Conservation (phyloP, 2,329 filamentous ascomycete genomes). For the Nothopassalora personata region DNA sequence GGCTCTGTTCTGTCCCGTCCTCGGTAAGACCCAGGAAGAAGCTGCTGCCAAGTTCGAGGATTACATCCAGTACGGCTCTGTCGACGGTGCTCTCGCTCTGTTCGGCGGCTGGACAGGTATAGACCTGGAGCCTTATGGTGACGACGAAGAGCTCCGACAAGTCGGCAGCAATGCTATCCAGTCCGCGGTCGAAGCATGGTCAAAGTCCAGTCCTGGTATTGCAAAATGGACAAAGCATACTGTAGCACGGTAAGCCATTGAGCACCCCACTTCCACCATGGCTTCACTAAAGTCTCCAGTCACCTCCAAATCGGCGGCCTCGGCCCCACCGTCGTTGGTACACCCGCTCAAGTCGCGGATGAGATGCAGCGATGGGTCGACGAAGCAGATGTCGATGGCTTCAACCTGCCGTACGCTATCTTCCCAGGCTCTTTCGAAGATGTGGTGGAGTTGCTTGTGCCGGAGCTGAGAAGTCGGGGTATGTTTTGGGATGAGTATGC, state of each 20-base stretch:
- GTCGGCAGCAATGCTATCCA: constrained; percentile 55
- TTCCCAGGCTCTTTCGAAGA: constrained; percentile 11
- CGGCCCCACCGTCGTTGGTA: constrained; percentile 60
- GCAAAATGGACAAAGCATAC: constrained; percentile 65
- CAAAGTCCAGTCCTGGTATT: constrained; percentile 51
- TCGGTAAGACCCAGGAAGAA: constrained; percentile 60
- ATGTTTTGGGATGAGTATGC: constrained; percentile 51
- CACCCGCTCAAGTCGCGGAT: constrained; percentile 58
- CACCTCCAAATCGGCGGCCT: constrained; percentile 62
- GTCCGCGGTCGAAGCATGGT: constrained; percentile 50
- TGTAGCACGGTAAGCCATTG: constrained; percentile 46
- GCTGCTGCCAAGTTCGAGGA: constrained; percentile 58
- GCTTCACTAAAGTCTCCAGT: background rate
- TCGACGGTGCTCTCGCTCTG: constrained; percentile 61
- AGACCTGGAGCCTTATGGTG: constrained; percentile 53
- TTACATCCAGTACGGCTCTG: constrained; percentile 54
- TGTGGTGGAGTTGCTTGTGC: constrained; percentile 59
- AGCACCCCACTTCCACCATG: background rate
- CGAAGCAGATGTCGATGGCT: constrained; percentile 66
- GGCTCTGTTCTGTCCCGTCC: constrained; percentile 58
- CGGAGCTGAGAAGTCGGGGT: constrained; percentile 55
- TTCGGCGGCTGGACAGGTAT: constrained; percentile 70
- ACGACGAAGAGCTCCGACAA: constrained; percentile 56
- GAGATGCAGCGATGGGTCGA: constrained; percentile 59
- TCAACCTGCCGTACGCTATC: constrained; percentile 50